Base-by-base conservation (phyloP, 192 early-diverging fungal species). In the Kappamyces sp. region DNA sequence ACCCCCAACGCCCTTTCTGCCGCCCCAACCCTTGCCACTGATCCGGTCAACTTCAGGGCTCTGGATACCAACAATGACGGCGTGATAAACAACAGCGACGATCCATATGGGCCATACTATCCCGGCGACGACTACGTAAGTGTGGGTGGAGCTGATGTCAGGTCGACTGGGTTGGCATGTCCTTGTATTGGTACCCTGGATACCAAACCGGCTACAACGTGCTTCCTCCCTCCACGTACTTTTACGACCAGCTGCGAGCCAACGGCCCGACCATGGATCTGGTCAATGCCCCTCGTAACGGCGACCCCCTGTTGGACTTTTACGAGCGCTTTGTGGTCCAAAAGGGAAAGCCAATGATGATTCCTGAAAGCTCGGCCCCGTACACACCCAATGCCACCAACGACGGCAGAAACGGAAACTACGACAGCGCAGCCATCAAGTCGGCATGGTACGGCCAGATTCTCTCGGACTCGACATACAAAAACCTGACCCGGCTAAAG, bases 11-110 rank as follows among this genome's bases (percentile, higher is more conserved):
- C 67, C 53, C 15, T 10, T 7, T 23, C 23, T 23, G 23, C 23
- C 23, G 23, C 23, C 23, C 23, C 23, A 23, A 23, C 23, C 23
- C 23, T 23, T 51, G 49, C 31, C 33, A 51, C 12, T 7, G 31
- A 65, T 7, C 23, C 41, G 43, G 35, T 15, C 44, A 32, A 34
- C 39, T 40, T n/a, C 49, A 49, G 31, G 49, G 37, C 40, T 2
- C 62, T 74, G n/a, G 73, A 74, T 42, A 74, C 69, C 35, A 70
- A 74, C 60, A 39, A 38, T 3, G 66, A 74, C 54, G 62, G 66
- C 1, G 42, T 66, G 2, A 48, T 74, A 31, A 62, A 52, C 52
- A 38, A 51, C 3, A 10, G 31, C 13, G 73, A 74, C 55, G 66
- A 74, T 43, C 73, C 73, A 8, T 74, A 74, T 51, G 23, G 33